These are phyloP conservation scores for Comarum palustre DNA, from an alignment of 306 rosid genomes.

Conservation along the genomic window DNA sequence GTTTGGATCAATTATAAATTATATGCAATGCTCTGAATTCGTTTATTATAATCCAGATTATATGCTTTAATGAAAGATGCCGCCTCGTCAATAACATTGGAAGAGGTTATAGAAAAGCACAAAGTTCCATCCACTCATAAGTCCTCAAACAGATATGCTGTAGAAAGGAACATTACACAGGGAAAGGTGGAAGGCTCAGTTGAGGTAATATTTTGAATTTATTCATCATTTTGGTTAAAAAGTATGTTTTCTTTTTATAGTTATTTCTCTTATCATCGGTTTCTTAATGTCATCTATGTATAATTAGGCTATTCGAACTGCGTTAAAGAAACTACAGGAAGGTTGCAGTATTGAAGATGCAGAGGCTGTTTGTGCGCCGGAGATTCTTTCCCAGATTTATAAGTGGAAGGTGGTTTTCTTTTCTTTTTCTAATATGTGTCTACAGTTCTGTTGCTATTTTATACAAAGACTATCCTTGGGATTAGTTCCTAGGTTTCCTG, in stretches of 20 bases:
- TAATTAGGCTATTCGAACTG: slow-evolving; percentile 78
- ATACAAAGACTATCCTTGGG: neutral
- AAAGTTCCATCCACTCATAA: slow-evolving; percentile 55
- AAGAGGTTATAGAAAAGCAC: slow-evolving; percentile 50
- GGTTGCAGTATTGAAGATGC: slow-evolving; percentile 66
- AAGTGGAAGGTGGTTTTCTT: slow-evolving; percentile 72
- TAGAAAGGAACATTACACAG: slow-evolving; percentile 65
- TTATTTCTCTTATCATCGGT: neutral
- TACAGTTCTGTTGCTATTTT: slow-evolving; percentile 7
- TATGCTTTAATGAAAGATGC: slow-evolving; percentile 58
- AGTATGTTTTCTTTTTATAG: slow-evolving; percentile 1
- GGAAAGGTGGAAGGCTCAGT: slow-evolving; percentile 88
- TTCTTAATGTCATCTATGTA: slow-evolving; percentile 8
- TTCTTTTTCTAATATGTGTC: slow-evolving; percentile 19
- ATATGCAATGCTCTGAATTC: slow-evolving; percentile 3
- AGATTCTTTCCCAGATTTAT: slow-evolving; percentile 55
- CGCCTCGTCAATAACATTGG: slow-evolving; percentile 55
- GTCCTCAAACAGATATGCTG: slow-evolving; percentile 34
- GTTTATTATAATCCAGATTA: slow-evolving; percentile 46
- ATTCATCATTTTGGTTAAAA: neutral
- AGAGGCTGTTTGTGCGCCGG: slow-evolving; percentile 73
- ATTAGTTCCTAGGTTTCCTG: neutral
- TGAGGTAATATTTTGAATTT: slow-evolving; percentile 42
- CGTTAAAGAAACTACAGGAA: slow-evolving; percentile 55
- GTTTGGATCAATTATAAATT: neutral